Percentiles rank a stretch among this genome's conserved stretches.
These are phyloP conservation scores for Begonia fuchsioides DNA, from an alignment of 306 rosid species.

Conservation along the genomic window DNA sequence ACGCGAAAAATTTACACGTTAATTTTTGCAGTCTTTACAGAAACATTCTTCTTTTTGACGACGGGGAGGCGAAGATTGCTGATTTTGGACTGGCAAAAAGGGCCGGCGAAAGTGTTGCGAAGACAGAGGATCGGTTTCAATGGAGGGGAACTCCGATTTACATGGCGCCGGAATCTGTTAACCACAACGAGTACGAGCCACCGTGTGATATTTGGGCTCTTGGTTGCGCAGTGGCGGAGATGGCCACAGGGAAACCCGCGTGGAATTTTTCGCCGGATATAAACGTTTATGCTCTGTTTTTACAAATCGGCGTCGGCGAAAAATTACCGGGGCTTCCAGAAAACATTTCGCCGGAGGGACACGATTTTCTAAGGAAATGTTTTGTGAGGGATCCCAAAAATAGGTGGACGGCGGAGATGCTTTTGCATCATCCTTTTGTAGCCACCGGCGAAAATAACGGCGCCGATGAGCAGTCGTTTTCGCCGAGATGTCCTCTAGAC, in stretches of 20 bases:
- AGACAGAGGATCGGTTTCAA: slow-evolving; percentile 10
- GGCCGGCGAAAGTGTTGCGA: slow-evolving; percentile 13
- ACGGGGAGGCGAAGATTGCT: slow-evolving; percentile 41
- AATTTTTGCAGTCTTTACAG: too few species aligned
- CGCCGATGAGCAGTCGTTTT: not conserved
- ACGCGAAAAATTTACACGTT: too few species aligned
- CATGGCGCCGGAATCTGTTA: slow-evolving; percentile 76
- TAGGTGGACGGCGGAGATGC: slow-evolving; percentile 81
- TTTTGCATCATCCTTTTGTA: slow-evolving; percentile 46
- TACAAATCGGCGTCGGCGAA: slow-evolving; percentile 46
- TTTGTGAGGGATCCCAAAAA: slow-evolving; percentile 43
- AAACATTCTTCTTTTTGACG: slow-evolving; percentile 45
- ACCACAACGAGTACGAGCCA: slow-evolving; percentile 35
- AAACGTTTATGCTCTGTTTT: slow-evolving; percentile 30
- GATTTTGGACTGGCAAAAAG: slow-evolving; percentile 67
- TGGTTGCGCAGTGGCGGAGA: slow-evolving; percentile 63
- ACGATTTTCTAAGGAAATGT: slow-evolving; percentile 50
- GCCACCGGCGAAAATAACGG: not conserved
- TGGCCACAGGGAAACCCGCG: slow-evolving; percentile 53
- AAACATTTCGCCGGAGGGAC: slow-evolving; percentile 44
- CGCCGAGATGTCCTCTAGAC: slow-evolving; percentile 58
- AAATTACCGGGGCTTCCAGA: slow-evolving; percentile 45
- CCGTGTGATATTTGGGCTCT: slow-evolving; percentile 68
- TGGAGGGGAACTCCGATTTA: slow-evolving; percentile 63
- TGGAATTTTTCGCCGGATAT: slow-evolving; percentile 24